These are phyloP conservation scores for Umbelopsis ramanniana DNA, from an alignment of 192 early-diverging fungal species.

Conservation along the genomic window DNA sequence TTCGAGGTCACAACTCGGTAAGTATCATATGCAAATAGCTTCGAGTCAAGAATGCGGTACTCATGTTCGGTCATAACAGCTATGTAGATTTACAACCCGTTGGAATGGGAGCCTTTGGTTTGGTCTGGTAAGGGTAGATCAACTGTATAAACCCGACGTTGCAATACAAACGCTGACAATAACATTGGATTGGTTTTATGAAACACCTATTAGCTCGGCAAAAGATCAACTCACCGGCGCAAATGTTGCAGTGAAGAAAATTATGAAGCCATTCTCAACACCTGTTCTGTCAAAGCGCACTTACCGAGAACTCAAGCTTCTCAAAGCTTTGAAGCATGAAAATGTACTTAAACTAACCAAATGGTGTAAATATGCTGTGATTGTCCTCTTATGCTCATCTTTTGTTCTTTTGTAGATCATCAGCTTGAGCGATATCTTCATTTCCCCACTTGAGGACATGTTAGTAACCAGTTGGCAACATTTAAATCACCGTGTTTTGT, in stretches of 20 bases:
- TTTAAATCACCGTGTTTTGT: neutral
- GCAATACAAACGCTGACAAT: neutral
- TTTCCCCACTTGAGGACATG: conserved; percentile 92
- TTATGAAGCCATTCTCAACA: conserved; percentile 92
- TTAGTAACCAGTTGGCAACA: conserved; percentile 40
- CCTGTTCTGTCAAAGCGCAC: conserved; percentile 93
- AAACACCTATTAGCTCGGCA: conserved; percentile 67
- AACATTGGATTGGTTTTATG: neutral
- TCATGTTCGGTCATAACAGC: conserved; percentile 40
- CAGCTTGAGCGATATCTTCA: conserved; percentile 91
- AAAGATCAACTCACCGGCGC: conserved; percentile 84
- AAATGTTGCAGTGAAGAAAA: conserved; percentile 95
- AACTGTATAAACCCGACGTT: neutral
- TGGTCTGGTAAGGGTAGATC: conserved; percentile 90
- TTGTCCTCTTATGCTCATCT: too few species aligned
- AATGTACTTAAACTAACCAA: conserved; percentile 61
- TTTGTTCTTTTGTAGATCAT: conserved; percentile 63
- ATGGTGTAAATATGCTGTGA: neutral
- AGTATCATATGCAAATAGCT: neutral
- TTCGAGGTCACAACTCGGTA: conserved; percentile 82
- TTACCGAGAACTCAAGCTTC: conserved; percentile 92
- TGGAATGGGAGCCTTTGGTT: conserved; percentile 97
- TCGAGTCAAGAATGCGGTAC: neutral
- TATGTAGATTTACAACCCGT: conserved; percentile 94
- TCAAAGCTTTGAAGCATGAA: conserved; percentile 93